Base-by-base conservation (phyloP, 331 rosid species). In the Stylosanthes scabra region DNA sequence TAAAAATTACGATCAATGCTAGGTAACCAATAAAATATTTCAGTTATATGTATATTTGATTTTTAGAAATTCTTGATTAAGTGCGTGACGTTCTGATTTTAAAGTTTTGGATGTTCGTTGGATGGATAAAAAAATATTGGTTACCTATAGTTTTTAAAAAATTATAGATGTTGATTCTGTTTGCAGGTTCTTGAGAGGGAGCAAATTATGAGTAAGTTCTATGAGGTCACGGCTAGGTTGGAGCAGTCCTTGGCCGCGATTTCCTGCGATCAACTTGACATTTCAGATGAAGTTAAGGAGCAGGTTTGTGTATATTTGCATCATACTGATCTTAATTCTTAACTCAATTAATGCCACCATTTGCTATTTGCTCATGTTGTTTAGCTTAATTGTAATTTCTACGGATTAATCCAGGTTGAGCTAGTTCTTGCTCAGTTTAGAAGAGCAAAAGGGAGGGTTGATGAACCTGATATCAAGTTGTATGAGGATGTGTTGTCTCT, bases 281-380 rank as follows among this genome's bases (percentile, higher is more conserved):
- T 92, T 67, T 95, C 99, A 9, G 99, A 95, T 83, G 99, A 95
- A 88, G 97, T 95, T 73, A 90, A 88, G 79, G 99, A 95, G 81
- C 98, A 95, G 93, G 99, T 92, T 87, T 52, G 59, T 65, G 54
- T 52, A 14, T 74, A 49, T 9, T 13, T 34, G 72, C 66, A 56
- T 44, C 51, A n/a, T 57, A 40, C 13, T 11, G 64, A 58, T 58
- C 42, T 63, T 37, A 59, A 46, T 62, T 6, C 4, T 34, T 6
- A 34, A 34, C 39, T 34, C 31, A 4, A 11, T 9, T 37, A 67
- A 66, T 34, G 56, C 27, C 34, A 59, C 47, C 68, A 59, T 68
- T 74, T 13, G 20, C 57, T 15, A 44, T 70, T 70, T 66, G 29
- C 57, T 16, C 31, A 16, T 58, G 46, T 63, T 57, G 65, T 63